Evolutionary conservation across 2,329 filamentous ascomycete species (phyloP).

Genomic region (Westerdykella sp.): DNA sequence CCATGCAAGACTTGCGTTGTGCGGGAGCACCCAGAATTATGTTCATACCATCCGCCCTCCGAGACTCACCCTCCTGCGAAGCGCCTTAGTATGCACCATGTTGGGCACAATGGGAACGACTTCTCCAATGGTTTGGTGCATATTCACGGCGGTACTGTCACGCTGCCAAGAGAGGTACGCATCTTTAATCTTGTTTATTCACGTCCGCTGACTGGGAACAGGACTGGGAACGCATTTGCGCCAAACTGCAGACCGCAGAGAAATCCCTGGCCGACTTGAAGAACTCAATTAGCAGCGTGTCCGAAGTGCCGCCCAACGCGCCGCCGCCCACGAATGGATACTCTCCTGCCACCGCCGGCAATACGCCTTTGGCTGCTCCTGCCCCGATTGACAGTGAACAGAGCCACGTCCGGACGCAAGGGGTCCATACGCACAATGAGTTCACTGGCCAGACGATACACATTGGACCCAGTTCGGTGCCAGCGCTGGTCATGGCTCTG

Average conservation of each 20-base stretch:
- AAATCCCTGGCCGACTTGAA: slow-evolving; percentile 43
- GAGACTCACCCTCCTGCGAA: slow-evolving; percentile 38
- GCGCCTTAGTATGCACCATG: slow-evolving; percentile 23
- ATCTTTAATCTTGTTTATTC: not conserved
- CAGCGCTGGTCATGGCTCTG: slow-evolving; percentile 53
- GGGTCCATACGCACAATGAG: slow-evolving; percentile 56
- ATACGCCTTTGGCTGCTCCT: slow-evolving; percentile 30
- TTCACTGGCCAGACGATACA: slow-evolving; percentile 56
- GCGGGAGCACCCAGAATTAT: slow-evolving; percentile 47
- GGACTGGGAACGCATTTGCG: slow-evolving; percentile 46
- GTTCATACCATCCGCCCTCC: slow-evolving; percentile 39
- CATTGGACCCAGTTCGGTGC: slow-evolving; percentile 55
- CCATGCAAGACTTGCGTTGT: slow-evolving; percentile 48
- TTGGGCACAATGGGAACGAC: slow-evolving; percentile 32
- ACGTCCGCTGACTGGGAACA: slow-evolving; percentile 18
- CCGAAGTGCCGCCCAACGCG: slow-evolving; percentile 25
- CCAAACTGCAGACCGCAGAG: slow-evolving; percentile 44
- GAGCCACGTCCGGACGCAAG: slow-evolving; percentile 45
- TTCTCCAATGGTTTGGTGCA: slow-evolving; percentile 36
- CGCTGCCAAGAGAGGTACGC: slow-evolving; percentile 35
- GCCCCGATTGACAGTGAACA: slow-evolving; percentile 33
- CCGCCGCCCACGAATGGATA: slow-evolving; percentile 27
- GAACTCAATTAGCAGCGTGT: slow-evolving; percentile 34
- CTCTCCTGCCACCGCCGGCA: slow-evolving; percentile 25
- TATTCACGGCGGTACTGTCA: slow-evolving; percentile 36